These are phyloP conservation scores for Vigna hirtella DNA, from an alignment of 306 rosid species.

Conservation along the genomic window DNA sequence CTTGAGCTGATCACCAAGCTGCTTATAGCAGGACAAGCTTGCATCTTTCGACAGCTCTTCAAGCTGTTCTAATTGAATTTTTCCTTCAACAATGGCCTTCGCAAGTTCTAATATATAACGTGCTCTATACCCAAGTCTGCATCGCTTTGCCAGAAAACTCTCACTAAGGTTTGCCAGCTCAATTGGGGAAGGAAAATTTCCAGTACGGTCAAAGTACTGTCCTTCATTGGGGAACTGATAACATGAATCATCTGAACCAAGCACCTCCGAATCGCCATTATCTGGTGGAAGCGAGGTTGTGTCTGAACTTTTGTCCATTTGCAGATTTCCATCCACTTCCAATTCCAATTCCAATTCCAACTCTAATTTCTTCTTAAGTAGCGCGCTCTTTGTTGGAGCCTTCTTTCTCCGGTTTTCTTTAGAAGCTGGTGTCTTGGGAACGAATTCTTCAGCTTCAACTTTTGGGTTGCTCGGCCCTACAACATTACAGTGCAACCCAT, in stretches of 20 bases:
- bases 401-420: conserved; percentile 42
- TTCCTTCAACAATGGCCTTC: conserved; percentile 53
- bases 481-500: neutral
- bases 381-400: conserved; percentile 27
- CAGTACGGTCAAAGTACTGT: conserved; percentile 36
- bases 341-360: conserved; percentile 46
- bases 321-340: conserved; percentile 1
- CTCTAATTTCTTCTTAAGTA: conserved; percentile 33
- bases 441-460: conserved; percentile 28
- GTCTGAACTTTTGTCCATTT: neutral
- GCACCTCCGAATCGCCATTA: conserved; percentile 25
- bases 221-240: conserved; percentile 19
- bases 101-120: conserved; percentile 55
- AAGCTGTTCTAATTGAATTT: conserved; percentile 50
- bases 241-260: conserved; percentile 4
- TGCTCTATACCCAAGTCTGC: conserved; percentile 66
- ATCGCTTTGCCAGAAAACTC: conserved; percentile 51
- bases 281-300: conserved; percentile 21
- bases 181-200: conserved; percentile 58
- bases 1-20: conserved; percentile 49
- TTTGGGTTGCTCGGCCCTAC: conserved; percentile 5
- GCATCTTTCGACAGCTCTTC: conserved; percentile 53
- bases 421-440: conserved; percentile 55
- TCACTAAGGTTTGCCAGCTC: conserved; percentile 57
- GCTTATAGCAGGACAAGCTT: conserved; percentile 46